phyloP scores from a whole-genome alignment of 2,329 filamentous ascomycete genomes.

The Fusarium siculi region DNA sequence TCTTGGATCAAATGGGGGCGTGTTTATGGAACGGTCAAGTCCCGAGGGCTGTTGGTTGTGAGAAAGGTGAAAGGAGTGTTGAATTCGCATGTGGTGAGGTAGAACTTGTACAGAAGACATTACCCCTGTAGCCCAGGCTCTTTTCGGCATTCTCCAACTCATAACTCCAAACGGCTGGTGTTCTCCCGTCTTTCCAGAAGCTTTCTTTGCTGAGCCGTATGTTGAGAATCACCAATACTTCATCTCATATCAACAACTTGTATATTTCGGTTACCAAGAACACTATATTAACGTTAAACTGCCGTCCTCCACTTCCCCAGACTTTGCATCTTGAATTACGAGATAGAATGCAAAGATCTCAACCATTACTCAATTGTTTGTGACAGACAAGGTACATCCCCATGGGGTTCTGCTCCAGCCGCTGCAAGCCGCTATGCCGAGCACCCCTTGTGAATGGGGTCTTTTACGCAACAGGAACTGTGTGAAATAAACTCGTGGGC shows the following conservation, averaged over 20 bases:
- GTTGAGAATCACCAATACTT: background rate
- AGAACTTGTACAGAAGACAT: background rate
- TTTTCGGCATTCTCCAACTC: slow-evolving; percentile 3
- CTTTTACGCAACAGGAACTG: background rate
- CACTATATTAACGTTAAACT: background rate
- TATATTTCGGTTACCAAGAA: background rate
- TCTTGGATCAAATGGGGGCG: background rate
- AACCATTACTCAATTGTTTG: slow-evolving; percentile 34
- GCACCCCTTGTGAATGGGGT: background rate
- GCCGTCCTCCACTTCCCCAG: slow-evolving; percentile 30
- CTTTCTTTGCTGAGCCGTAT: background rate
- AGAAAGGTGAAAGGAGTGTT: background rate
- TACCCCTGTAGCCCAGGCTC: background rate
- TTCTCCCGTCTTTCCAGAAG: slow-evolving; percentile 20
- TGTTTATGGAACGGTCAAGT: slow-evolving; percentile 3
- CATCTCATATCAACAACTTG: background rate
- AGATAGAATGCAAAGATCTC: slow-evolving; percentile 14
- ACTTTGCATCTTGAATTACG: slow-evolving; percentile 25
- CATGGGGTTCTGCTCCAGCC: slow-evolving; percentile 27
- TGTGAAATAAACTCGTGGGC: slow-evolving; percentile 23
- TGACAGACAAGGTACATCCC: slow-evolving; percentile 13
- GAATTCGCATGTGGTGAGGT: background rate
- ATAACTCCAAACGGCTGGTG: background rate
- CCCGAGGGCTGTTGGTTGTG: background rate
- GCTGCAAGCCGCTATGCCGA: slow-evolving; percentile 24